Evolutionary conservation across 805 yeast genomes (phyloP), one percentile per base, ranked within the genome.

Genomic region (Barnettozyma californica): DNA sequence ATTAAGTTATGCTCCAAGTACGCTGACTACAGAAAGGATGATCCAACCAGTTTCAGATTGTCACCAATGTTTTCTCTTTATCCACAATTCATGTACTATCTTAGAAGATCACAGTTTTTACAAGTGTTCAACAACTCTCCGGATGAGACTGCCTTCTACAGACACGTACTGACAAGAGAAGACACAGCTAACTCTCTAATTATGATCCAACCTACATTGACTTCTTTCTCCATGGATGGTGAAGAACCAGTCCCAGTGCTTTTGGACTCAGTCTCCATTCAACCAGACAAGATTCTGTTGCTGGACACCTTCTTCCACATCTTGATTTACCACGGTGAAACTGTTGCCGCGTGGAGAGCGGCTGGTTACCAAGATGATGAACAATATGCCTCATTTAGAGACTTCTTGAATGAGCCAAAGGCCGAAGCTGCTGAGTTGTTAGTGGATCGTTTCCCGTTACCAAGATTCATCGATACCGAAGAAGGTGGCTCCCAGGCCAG

Each of bases 401-500:
- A 78, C 47, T 78, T 94, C 67, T 79, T 94, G 60, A 92, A 88
- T 51, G 91, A 84, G 54, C 97, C 99, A 41, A 83, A 88, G 62
- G 77, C 77, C 47, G 99, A 94, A 68, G 98, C 98, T 20, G 92
- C 96, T 7, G 89, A 85, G 59, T 75, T 95, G 55, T 80, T 94
- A 60, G 80, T 86, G 35, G 98, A 94, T 64, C 80, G 99, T 64
- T 92, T 89, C 81, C 99, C 99, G 59, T 76, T 94, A 63, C 99
- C 99, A 43, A 81, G 99, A 69, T 94, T 92, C 64, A 91, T 94
- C 58, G 96, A 92, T 60, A 89, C 97, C 51, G 97, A 92, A 65
- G 97, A 92, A 60, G 98, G 99, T 60, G 97, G 97, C 48, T 91
- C 97, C 14, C 99, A 94, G 71, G 97, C 98, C 2, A 83, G 99